Conservation (phyloP, 768 basidiomycete genomes). For the Tricholoma hemisulphureum region DNA sequence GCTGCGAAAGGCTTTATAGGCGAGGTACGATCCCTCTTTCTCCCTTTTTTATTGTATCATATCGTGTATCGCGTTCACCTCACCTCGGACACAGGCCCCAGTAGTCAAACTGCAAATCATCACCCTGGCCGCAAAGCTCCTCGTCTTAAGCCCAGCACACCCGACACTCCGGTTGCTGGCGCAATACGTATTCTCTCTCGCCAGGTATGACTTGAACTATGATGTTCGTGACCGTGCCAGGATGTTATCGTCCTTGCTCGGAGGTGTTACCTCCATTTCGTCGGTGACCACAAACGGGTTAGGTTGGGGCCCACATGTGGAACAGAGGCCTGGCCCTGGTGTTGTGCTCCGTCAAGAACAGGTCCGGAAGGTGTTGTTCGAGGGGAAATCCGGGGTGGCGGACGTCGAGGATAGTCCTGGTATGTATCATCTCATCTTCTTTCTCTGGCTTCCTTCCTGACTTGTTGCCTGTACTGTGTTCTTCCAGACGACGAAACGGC, state of each 20-base stretch:
- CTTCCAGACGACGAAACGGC: constrained; percentile 36
- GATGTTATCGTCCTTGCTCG: constrained; percentile 70
- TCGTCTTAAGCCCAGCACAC: constrained; percentile 63
- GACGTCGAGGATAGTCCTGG: constrained; percentile 26
- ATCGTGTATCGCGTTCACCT: no score
- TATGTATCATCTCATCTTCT: not conserved
- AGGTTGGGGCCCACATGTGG: not conserved
- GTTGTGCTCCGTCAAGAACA: constrained; percentile 84
- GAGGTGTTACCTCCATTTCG: constrained; percentile 42
- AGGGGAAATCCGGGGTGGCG: constrained; percentile 58
- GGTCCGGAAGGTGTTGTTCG: constrained; percentile 73
- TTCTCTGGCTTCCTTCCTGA: not conserved
- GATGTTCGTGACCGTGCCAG: constrained; percentile 90
- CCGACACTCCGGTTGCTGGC: constrained; percentile 51
- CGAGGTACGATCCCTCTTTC: constrained; percentile 50
- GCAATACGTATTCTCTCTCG: constrained; percentile 77
- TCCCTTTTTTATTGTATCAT: not conserved
- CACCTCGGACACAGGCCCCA: constrained; percentile 52
- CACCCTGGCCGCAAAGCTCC: constrained; percentile 83
- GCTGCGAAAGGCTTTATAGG: constrained; percentile 65
- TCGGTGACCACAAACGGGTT: constrained; percentile 36
- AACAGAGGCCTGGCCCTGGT: constrained; percentile 49
- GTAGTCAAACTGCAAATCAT: constrained; percentile 81
- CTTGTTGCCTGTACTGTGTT: not conserved
- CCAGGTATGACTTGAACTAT: constrained; percentile 84